Conservation (phyloP, 257 asterid genomes). For the Eustoma russellianum region DNA sequence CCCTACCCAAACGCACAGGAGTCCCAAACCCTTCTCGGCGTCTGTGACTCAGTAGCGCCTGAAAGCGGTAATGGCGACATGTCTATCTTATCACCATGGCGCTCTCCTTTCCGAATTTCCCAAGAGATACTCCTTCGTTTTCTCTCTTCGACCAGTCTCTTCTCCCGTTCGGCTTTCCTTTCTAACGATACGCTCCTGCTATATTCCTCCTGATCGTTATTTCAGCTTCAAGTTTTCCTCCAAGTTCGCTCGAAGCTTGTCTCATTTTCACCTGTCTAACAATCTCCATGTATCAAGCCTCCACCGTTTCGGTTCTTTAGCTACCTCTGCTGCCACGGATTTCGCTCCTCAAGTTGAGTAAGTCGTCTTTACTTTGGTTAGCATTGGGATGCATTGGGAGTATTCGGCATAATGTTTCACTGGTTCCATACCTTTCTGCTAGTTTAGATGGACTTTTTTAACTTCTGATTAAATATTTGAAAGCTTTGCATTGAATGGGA, state of each 20-base stretch:
- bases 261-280: constrained; percentile 21
- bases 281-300: constrained; percentile 35
- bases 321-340: constrained; percentile 24
- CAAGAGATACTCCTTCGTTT: constrained; percentile 32
- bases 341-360: constrained; percentile 50
- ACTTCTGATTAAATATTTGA: not conserved
- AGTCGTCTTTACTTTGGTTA: constrained; percentile 10
- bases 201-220: constrained; percentile 10
- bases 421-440: too few species aligned
- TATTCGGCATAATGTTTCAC: not conserved
- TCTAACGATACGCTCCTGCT: constrained; percentile 8
- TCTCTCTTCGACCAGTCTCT: constrained; percentile 38
- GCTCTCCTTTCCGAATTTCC: constrained; percentile 37
- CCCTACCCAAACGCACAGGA: too few species aligned
- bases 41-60: too few species aligned
- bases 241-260: constrained; percentile 34
- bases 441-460: not conserved
- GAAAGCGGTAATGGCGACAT: constrained; percentile 16
- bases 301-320: constrained; percentile 57
- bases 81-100: constrained; percentile 40
- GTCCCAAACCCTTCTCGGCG: too few species aligned
- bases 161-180: not conserved
- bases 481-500: not conserved
- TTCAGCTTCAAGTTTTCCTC: constrained; percentile 24
- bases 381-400: not conserved